Conservation (phyloP, 768 basidiomycete species). For the Pisolithus marmoratus region DNA sequence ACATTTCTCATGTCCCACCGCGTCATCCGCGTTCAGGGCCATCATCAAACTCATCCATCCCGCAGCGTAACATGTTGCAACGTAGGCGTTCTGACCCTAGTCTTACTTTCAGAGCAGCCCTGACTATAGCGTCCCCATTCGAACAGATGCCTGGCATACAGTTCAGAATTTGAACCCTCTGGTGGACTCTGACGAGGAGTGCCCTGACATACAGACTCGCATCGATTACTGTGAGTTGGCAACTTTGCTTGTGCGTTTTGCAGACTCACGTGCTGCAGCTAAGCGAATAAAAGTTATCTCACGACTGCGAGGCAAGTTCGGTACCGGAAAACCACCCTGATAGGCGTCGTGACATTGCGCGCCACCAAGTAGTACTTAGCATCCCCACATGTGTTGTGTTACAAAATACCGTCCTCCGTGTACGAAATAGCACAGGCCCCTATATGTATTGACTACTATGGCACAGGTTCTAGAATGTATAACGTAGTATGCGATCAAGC, state of each 20-base stretch:
- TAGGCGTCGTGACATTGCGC: no score
- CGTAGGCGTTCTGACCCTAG: constrained; percentile 39
- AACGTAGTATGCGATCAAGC: constrained; percentile 17
- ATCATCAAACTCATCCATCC: constrained; percentile 17
- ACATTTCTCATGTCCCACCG: constrained; percentile 13
- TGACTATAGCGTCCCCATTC: not conserved
- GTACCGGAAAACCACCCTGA: constrained; percentile 1
- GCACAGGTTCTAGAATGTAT: constrained; percentile 20
- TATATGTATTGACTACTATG: constrained; percentile 13
- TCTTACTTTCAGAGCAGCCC: not conserved
- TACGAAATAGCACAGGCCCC: not conserved
- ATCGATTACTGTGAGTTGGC: constrained; percentile 55
- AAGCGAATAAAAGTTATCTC: constrained; percentile 57
- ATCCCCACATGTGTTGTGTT: not conserved
- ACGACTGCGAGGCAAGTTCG: constrained; percentile 45
- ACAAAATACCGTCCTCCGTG: not conserved
- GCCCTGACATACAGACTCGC: constrained; percentile 56
- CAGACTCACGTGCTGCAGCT: constrained; percentile 32
- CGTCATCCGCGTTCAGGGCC: constrained; percentile 22
- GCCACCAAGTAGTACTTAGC: no score
- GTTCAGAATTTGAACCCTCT: constrained; percentile 66
- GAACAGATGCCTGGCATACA: constrained; percentile 67
- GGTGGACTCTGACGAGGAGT: constrained; percentile 69
- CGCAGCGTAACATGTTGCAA: constrained; percentile 55
- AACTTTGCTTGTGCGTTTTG: not conserved